phyloP scores from a whole-genome alignment of 2,329 filamentous ascomycete species.

The Dothistroma septosporum region DNA sequence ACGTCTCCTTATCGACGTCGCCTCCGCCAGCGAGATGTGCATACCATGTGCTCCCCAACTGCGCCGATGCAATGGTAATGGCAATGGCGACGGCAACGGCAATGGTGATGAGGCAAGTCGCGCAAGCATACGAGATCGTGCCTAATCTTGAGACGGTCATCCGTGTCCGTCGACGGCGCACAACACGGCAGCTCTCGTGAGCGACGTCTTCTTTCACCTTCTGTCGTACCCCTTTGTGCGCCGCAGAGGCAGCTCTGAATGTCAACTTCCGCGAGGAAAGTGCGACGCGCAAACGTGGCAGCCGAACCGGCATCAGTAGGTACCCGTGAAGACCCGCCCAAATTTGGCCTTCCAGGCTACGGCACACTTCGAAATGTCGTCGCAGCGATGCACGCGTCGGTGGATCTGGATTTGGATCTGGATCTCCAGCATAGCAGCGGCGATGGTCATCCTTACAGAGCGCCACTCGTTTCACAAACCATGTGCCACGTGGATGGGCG shows the following conservation, averaged over 20 bases:
- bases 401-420: background rate
- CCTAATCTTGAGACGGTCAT: background rate
- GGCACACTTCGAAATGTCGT: background rate
- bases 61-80: background rate
- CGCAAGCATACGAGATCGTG: background rate
- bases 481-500: background rate
- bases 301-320: background rate
- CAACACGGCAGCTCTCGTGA: too few relatives aligned
- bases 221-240: background rate
- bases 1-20: background rate
- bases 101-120: constrained; percentile 1
- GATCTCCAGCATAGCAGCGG: background rate
- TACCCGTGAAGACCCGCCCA: background rate
- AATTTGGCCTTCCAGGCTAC: background rate
- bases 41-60: background rate
- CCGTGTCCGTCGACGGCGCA: background rate
- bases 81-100: too few relatives aligned
- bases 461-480: background rate
- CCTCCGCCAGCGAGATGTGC: background rate
- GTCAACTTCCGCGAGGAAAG: background rate
- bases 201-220: background rate
- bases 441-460: background rate
- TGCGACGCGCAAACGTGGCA: background rate
- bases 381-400: background rate
- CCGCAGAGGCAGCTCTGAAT: background rate